Evolutionary conservation across 2,329 filamentous ascomycete genomes (phyloP), one percentile per base, ranked within the genome.

Genomic region (Atkinsonella texensis): DNA sequence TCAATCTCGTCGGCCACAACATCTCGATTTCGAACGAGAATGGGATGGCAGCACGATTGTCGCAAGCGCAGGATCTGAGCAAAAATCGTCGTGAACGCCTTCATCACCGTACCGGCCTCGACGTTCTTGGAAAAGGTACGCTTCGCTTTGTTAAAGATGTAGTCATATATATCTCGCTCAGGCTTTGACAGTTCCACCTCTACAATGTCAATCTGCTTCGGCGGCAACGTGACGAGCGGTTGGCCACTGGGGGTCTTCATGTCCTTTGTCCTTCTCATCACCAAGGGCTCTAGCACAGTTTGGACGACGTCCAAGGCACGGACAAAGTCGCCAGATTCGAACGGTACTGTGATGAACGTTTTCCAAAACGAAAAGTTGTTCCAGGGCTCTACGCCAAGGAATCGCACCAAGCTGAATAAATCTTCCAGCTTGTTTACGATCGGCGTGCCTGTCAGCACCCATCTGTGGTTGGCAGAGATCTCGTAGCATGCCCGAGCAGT

Each of bases 291-390:
- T 5, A 98, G 71, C 0, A 98, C 91, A 0, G 91, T 98, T 65
- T 98, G 93, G 1, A 98, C 93, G 2, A 98, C 93, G 63, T 97
- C 93, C 8, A 98, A 74, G 0, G 93, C 93, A 4, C 90, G 84
- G 58, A 96, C 81, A 63, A 95, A 96, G 56, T 98, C 87, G 58
- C 93, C 93, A 0, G 89, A 91, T 66, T 98, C 93, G 57, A 98
- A 98, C 0, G 93, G 93, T 1, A 95, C 84, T 0, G 93, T 98
- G 62, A 98, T 97, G 65, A 98, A 98, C 0, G 93, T 97, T 64
- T 90, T 90, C 93, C 93, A 98, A 70, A 95, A 98, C 0, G 90
- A 95, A 66, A 98, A 98, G 65, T 97, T 97, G 62, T 86, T 93
- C 93, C 93, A 98, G 0, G 93, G 93, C 64, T 97, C 91, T 4